A percentile compares a stretch with the other conserved stretches of the same genome.
Conservation (phyloP, 2,329 filamentous ascomycete genomes). For the Cladosporium sphaerospermum region DNA sequence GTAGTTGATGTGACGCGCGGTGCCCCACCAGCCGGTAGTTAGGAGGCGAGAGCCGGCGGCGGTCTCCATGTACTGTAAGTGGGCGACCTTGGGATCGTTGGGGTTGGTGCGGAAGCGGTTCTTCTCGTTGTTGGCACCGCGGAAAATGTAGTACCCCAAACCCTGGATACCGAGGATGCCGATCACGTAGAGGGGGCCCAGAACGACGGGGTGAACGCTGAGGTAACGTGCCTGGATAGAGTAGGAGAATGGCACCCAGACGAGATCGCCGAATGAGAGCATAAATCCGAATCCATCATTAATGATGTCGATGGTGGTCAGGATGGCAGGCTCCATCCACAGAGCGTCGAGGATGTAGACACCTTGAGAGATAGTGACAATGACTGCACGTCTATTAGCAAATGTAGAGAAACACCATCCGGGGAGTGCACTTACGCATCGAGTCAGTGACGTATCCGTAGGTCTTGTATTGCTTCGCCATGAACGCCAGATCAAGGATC, state of each 20-base stretch:
- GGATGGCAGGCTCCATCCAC: constrained; percentile 79
- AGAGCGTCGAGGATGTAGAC: constrained; percentile 80
- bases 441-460: constrained; percentile 81
- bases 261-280: constrained; percentile 85
- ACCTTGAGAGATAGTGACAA: constrained; percentile 70
- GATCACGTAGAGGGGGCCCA: constrained; percentile 61
- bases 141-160: constrained; percentile 84
- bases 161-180: constrained; percentile 62
- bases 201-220: constrained; percentile 69
- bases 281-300: constrained; percentile 93
- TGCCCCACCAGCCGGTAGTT: constrained; percentile 87
- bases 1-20: constrained; percentile 91
- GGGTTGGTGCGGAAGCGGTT: constrained; percentile 88
- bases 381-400: constrained; percentile 36
- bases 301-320: constrained; percentile 92
- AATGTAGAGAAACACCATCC: not conserved
- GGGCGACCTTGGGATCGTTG: constrained; percentile 66
- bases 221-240: constrained; percentile 79
- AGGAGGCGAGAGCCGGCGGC: constrained; percentile 74
- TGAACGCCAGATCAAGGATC: constrained; percentile 74
- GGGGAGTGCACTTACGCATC: constrained; percentile 43
- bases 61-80: constrained; percentile 83
- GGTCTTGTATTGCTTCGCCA: constrained; percentile 80
- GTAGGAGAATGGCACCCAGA: constrained; percentile 90
- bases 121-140: constrained; percentile 89